Conservation (phyloP, 1,284 basidiomycete genomes). For the Coriolopsis trogii region DNA sequence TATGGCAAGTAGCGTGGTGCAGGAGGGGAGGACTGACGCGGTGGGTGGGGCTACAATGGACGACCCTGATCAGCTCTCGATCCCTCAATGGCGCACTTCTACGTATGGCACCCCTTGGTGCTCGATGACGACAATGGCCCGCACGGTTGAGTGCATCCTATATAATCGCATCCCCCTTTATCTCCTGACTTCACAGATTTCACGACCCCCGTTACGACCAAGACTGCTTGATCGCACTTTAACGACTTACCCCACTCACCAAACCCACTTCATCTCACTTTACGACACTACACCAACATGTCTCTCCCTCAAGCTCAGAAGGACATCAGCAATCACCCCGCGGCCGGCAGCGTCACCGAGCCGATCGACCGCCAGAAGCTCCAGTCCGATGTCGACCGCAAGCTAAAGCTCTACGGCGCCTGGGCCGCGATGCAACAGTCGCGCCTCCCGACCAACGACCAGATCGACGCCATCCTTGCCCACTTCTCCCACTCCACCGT, state of each 20-base stretch:
- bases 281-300: conserved; percentile 42
- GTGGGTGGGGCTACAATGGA: conserved; percentile 4
- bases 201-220: conserved; percentile 17
- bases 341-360: conserved; percentile 51
- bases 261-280: background rate
- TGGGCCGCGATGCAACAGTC: conserved; percentile 80
- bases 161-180: background rate
- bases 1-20: conserved; percentile 5
- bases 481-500: conserved; percentile 72
- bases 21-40: conserved; percentile 7
- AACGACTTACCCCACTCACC: background rate
- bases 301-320: conserved; percentile 62
- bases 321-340: conserved; percentile 60
- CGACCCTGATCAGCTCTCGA: background rate
- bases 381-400: conserved; percentile 65
- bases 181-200: background rate
- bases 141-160: background rate
- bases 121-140: conserved; percentile 12
- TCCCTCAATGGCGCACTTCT: background rate
- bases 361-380: conserved; percentile 57
- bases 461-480: conserved; percentile 75
- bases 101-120: background rate
- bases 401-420: conserved; percentile 75
- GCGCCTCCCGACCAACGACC: conserved; percentile 78
- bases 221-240: background rate